Evolutionary conservation across 2,329 filamentous ascomycete species (phyloP).

Genomic region (Leptographium procerum): DNA sequence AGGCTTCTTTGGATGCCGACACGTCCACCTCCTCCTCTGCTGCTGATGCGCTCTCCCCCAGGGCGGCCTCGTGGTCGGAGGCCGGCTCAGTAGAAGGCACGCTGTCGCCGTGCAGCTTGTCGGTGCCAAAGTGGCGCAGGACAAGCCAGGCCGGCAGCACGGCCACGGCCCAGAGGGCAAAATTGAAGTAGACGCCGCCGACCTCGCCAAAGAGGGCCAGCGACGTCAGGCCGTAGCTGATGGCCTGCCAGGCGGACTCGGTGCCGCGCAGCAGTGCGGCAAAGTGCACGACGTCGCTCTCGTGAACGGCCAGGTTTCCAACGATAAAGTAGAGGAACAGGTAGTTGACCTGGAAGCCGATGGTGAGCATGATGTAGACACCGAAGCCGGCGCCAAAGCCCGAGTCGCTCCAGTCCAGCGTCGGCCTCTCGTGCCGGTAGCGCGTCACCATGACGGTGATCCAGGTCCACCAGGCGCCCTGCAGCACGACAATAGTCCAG

Average conservation of each 20-base stretch:
- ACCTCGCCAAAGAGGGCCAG: slow-evolving; percentile 51
- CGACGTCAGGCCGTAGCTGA: slow-evolving; percentile 58
- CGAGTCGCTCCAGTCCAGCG: slow-evolving; percentile 51
- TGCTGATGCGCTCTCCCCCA: not conserved
- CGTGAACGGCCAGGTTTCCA: slow-evolving; percentile 47
- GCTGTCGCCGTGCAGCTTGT: not conserved
- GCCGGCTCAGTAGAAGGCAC: not conserved
- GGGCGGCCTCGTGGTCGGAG: not conserved
- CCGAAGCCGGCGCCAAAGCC: slow-evolving; percentile 58
- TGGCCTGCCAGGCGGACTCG: slow-evolving; percentile 61
- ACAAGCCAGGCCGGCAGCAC: slow-evolving; percentile 58
- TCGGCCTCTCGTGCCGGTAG: slow-evolving; percentile 44
- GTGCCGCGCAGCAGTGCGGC: slow-evolving; percentile 57
- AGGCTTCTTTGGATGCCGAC: not conserved
- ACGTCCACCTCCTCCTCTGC: not conserved
- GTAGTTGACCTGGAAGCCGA: slow-evolving; percentile 64
- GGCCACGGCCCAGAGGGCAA: slow-evolving; percentile 53
- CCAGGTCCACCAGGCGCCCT: slow-evolving; percentile 66
- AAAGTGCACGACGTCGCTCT: slow-evolving; percentile 56
- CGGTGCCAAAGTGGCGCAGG: slow-evolving; percentile 39
- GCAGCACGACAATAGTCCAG: slow-evolving; percentile 38
- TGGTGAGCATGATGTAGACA: slow-evolving; percentile 54
- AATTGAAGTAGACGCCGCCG: slow-evolving; percentile 60
- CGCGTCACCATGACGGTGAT: slow-evolving; percentile 52
- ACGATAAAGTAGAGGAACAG: slow-evolving; percentile 65